Evolutionary conservation across 805 yeast species (phyloP).

Genomic region (Nakazawaea laoshanensis): DNA sequence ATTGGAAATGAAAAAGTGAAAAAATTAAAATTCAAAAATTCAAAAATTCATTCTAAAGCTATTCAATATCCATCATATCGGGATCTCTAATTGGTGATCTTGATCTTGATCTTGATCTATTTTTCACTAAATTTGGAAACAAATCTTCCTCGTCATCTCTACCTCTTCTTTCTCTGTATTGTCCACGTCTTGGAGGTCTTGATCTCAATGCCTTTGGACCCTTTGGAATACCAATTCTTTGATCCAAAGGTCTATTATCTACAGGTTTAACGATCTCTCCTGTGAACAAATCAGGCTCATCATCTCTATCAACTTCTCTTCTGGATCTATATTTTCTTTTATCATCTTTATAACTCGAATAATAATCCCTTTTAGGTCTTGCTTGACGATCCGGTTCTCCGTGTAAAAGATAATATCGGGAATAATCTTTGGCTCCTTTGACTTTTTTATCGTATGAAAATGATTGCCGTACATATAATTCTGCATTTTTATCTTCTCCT

Average conservation of each 20-base stretch:
- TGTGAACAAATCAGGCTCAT: slow-evolving; percentile 30
- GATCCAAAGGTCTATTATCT: slow-evolving; percentile 12
- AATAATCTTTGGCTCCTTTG: slow-evolving; percentile 45
- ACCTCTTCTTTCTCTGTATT: neutral
- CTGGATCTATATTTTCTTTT: slow-evolving; percentile 2
- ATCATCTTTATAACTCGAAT: slow-evolving; percentile 8
- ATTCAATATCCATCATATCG: slow-evolving; percentile 14
- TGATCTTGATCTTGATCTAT: slow-evolving; percentile 9
- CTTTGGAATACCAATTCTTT: slow-evolving; percentile 5
- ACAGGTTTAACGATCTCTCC: slow-evolving; percentile 21
- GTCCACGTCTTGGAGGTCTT: slow-evolving; percentile 1
- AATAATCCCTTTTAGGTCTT: slow-evolving; percentile 17
- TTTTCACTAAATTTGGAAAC: slow-evolving; percentile 21
- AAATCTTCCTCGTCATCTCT: slow-evolving; percentile 22
- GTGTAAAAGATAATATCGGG: slow-evolving; percentile 57
- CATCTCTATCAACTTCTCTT: slow-evolving; percentile 11
- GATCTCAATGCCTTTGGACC: neutral
- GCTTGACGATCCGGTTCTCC: slow-evolving; percentile 55
- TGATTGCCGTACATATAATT: slow-evolving; percentile 40
- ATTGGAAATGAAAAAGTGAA: too few species aligned
- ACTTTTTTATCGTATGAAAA: slow-evolving; percentile 47
- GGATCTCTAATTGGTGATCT: slow-evolving; percentile 17
- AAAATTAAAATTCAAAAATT: too few species aligned
- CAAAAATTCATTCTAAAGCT: slow-evolving; percentile 17
- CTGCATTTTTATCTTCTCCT: slow-evolving; percentile 22